These are phyloP conservation scores for Tricholoma sp. DNA, from an alignment of 768 basidiomycete species.

Conservation along the genomic window DNA sequence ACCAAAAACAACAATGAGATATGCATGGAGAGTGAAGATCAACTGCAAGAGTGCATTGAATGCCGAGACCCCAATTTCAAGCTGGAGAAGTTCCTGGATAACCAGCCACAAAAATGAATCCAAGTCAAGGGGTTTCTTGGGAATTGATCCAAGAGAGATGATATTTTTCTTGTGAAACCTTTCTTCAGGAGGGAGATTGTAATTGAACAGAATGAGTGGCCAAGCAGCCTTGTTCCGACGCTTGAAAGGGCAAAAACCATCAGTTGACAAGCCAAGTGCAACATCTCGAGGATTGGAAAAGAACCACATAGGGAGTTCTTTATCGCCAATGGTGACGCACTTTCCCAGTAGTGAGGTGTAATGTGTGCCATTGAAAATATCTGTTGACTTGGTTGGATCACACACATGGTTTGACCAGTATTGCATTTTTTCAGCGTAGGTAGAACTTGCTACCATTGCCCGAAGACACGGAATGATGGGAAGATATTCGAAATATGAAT, in stretches of 20 bases:
- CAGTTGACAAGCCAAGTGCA: conserved; percentile 31
- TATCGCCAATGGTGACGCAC: conserved; percentile 23
- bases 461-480: conserved; percentile 32
- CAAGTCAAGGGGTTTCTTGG: conserved; percentile 25
- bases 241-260: conserved; percentile 34
- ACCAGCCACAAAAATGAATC: neutral
- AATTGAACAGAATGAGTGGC: conserved; percentile 34
- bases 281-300: conserved; percentile 33
- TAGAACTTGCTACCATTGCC: conserved; percentile 7
- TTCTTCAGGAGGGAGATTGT: conserved; percentile 24
- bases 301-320: conserved; percentile 16
- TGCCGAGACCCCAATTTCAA: conserved; percentile 31
- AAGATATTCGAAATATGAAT: conserved; percentile 29
- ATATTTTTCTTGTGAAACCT: conserved; percentile 16
- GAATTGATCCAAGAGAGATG: conserved; percentile 32
- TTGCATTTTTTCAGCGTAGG: conserved; percentile 3
- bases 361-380: conserved; percentile 28
- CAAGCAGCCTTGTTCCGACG: conserved; percentile 24
- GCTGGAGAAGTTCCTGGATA: conserved; percentile 16
- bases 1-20: conserved; percentile 16
- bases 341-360: conserved; percentile 19
- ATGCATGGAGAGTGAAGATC: conserved; percentile 14
- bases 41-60: conserved; percentile 11
- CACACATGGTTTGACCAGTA: conserved; percentile 12
- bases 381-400: conserved; percentile 13